Percentiles rank a stretch among this genome's conserved stretches.
phyloP scores from a whole-genome alignment of 2,329 filamentous ascomycete species.

The Exutisphaerella laricina region DNA sequence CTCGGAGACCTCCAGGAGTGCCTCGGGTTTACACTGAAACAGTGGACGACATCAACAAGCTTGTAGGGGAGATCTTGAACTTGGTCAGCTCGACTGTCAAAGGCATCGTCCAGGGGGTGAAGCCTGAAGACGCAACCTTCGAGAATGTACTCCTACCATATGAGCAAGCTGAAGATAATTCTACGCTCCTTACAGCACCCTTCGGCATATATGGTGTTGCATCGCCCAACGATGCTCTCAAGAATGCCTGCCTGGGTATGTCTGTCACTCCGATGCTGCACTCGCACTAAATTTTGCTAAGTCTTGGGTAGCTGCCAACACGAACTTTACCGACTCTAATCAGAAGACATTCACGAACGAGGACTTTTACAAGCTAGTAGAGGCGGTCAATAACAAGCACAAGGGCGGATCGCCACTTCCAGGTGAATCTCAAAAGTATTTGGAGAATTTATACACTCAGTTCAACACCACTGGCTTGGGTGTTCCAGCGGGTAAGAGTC shows the following conservation, averaged over 20 bases:
- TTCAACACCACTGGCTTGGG: conserved; percentile 69
- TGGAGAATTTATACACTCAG: conserved; percentile 67
- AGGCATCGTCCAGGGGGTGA: conserved; percentile 56
- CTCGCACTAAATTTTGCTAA: conserved; percentile 50
- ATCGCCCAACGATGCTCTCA: no score
- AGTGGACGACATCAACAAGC: conserved; percentile 58
- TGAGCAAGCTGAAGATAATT: conserved; percentile 54
- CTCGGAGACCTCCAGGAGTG: conserved; percentile 65
- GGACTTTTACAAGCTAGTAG: conserved; percentile 61
- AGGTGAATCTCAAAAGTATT: conserved; percentile 59
- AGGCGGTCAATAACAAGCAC: conserved; percentile 43
- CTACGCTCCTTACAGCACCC: no score
- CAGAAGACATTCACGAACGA: conserved; percentile 73
- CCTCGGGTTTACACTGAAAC: conserved; percentile 70
- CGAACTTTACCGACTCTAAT: conserved; percentile 54
- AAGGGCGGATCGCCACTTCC: conserved; percentile 51
- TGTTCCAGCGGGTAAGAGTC: conserved; percentile 59
- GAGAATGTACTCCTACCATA: conserved; percentile 57
- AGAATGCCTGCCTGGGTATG: no score
- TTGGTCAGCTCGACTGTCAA: conserved; percentile 58
- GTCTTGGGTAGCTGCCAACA: conserved; percentile 41
- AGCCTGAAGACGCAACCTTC: conserved; percentile 51
- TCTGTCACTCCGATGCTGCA: no score
- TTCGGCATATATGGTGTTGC: no score
- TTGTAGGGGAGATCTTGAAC: conserved; percentile 57